A percentile compares a stretch with the other conserved stretches of the same genome.
Conservation (phyloP, 805 yeast genomes). For the Priceomyces melissophilus region DNA sequence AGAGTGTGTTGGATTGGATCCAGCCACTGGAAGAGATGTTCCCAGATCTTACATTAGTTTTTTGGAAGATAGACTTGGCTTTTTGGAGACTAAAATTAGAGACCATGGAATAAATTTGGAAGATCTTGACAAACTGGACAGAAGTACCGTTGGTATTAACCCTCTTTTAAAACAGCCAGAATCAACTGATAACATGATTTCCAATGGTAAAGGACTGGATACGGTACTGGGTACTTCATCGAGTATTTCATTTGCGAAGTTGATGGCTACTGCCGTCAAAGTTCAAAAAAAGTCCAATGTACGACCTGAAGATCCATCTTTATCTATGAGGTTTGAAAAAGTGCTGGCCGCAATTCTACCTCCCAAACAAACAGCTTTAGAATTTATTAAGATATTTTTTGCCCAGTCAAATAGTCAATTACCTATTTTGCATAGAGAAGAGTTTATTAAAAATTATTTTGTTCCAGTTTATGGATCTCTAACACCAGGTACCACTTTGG, state of each 20-base stretch:
- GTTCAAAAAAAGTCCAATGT: conserved; percentile 28
- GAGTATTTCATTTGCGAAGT: conserved; percentile 66
- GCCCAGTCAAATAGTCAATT: conserved; percentile 79
- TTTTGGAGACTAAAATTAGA: conserved; percentile 51
- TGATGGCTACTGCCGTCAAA: conserved; percentile 75
- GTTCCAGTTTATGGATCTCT: conserved; percentile 78
- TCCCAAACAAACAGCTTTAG: conserved; percentile 65
- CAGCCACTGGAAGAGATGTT: conserved; percentile 82
- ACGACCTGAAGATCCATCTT: conserved; percentile 23
- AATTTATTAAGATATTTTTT: conserved; percentile 61
- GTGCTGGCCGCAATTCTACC: conserved; percentile 55
- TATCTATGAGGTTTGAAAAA: conserved; percentile 16
- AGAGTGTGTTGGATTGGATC: conserved; percentile 81
- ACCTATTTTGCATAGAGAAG: conserved; percentile 81
- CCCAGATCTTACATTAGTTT: conserved; percentile 77
- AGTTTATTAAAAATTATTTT: conserved; percentile 62
- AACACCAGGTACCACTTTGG: conserved; percentile 51
- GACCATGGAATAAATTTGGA: conserved; percentile 36
- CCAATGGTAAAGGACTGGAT: neutral
- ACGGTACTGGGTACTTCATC: conserved; percentile 4
- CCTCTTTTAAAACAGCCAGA: neutral
- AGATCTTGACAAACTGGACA: conserved; percentile 1
- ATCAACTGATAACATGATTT: neutral
- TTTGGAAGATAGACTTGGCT: conserved; percentile 60
- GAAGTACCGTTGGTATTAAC: neutral